Conservation (phyloP, 139 green algal species). For the Chlorella vulgaris region DNA sequence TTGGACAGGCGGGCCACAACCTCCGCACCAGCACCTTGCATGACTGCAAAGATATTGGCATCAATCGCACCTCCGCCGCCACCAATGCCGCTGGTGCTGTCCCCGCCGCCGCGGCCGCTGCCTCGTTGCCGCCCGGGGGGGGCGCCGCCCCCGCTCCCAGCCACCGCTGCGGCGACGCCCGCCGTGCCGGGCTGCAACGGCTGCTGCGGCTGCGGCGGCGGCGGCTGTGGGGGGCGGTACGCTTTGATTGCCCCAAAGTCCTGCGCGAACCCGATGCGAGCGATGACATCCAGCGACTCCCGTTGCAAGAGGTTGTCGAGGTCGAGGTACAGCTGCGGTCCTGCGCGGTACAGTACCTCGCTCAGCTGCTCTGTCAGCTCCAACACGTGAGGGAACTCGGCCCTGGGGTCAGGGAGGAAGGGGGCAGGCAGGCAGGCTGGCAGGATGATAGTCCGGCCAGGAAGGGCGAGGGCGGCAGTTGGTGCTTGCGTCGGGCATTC, state of each 20-base stretch:
- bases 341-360: neutral
- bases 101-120: neutral
- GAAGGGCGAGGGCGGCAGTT: neutral
- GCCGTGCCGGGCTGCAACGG: neutral
- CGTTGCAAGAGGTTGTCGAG: conserved; percentile 13
- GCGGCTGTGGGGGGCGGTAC: neutral
- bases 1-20: neutral
- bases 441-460: neutral
- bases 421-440: too few species aligned
- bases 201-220: neutral
- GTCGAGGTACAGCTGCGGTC: neutral
- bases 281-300: neutral
- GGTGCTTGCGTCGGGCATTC: neutral
- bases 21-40: neutral
- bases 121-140: neutral
- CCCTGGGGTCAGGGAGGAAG: neutral
- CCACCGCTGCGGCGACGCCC: neutral
- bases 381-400: neutral
- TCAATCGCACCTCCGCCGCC: neutral
- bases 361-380: neutral
- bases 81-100: neutral
- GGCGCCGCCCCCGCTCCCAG: too few species aligned
- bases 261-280: neutral
- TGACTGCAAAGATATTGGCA: neutral
- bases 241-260: neutral